Percentiles rank a stretch among this genome's conserved stretches.
phyloP scores from a whole-genome alignment of 2,329 filamentous ascomycete genomes.

The Coniochaeta pulveracea region DNA sequence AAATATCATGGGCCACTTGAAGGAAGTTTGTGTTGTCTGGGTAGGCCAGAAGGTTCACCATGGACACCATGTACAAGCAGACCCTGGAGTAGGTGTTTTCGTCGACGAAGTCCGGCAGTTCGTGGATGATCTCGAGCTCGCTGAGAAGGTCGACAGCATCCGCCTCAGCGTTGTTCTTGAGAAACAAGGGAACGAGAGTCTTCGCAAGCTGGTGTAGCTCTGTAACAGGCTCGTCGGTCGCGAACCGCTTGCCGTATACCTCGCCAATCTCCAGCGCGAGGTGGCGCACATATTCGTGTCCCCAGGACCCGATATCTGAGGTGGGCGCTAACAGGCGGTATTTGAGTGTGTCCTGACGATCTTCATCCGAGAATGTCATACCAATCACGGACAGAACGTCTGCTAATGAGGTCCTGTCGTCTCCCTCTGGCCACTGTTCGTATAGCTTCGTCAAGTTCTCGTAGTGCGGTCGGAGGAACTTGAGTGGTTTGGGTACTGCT shows the following conservation, averaged over 20 bases:
- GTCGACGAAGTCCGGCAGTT: constrained; percentile 81
- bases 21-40: constrained; percentile 96
- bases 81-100: constrained; percentile 88
- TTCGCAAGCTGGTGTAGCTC: constrained; percentile 80
- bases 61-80: constrained; percentile 96
- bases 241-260: constrained; percentile 80
- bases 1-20: constrained; percentile 84
- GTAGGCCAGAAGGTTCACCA: constrained; percentile 95
- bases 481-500: constrained; percentile 93
- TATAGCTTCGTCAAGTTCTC: constrained; percentile 78
- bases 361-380: constrained; percentile 98
- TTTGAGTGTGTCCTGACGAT: constrained; percentile 90
- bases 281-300: constrained; percentile 95
- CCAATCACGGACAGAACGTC: constrained; percentile 95
- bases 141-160: constrained; percentile 96
- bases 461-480: constrained; percentile 96
- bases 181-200: constrained; percentile 81
- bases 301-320: constrained; percentile 92
- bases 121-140: constrained; percentile 93
- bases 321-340: constrained; percentile 85
- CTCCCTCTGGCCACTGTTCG: constrained; percentile 74
- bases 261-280: constrained; percentile 91
- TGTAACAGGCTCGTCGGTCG: constrained; percentile 70
- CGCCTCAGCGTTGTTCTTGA: constrained; percentile 95
- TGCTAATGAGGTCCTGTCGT: constrained; percentile 81